These are phyloP conservation scores for Nothopassalora personata DNA, from an alignment of 2,329 filamentous ascomycete species.

Conservation along the genomic window DNA sequence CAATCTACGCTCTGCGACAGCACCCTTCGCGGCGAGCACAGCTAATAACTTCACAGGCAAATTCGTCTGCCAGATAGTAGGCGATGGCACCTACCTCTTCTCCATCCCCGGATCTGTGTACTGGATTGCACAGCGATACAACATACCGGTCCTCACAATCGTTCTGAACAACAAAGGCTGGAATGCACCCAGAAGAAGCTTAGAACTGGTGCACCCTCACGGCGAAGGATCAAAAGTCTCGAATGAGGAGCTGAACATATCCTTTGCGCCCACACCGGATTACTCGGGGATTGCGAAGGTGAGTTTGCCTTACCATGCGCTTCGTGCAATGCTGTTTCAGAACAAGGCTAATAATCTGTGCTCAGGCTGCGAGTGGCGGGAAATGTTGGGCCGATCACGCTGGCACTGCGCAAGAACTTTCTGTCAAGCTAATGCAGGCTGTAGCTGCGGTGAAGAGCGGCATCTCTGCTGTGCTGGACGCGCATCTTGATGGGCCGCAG, in stretches of 20 bases:
- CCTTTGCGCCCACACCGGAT: conserved; percentile 60
- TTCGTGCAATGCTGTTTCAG: no score
- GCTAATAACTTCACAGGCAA: conserved; percentile 29
- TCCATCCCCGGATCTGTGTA: conserved; percentile 61
- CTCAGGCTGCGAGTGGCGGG: conserved; percentile 54
- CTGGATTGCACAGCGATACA: conserved; percentile 62
- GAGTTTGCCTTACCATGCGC: background rate
- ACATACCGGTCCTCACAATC: conserved; percentile 61
- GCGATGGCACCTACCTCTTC: conserved; percentile 64
- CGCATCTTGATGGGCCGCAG: conserved; percentile 52
- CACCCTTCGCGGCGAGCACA: background rate
- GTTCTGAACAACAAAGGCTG: conserved; percentile 67
- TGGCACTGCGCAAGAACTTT: conserved; percentile 52
- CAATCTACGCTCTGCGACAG: no score
- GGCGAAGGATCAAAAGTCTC: conserved; percentile 57
- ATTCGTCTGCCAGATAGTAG: conserved; percentile 61
- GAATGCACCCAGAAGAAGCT: conserved; percentile 59
- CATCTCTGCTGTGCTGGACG: conserved; percentile 58
- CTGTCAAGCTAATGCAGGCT: conserved; percentile 51
- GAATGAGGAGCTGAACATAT: conserved; percentile 62
- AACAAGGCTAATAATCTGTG: no score
- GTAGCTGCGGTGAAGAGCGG: conserved; percentile 54
- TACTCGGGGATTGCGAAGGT: conserved; percentile 60
- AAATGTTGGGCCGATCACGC: conserved; percentile 58
- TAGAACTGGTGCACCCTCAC: conserved; percentile 61